Conservation (phyloP, 495 filamentous ascomycete species). For the Baudoinia panamericana region DNA sequence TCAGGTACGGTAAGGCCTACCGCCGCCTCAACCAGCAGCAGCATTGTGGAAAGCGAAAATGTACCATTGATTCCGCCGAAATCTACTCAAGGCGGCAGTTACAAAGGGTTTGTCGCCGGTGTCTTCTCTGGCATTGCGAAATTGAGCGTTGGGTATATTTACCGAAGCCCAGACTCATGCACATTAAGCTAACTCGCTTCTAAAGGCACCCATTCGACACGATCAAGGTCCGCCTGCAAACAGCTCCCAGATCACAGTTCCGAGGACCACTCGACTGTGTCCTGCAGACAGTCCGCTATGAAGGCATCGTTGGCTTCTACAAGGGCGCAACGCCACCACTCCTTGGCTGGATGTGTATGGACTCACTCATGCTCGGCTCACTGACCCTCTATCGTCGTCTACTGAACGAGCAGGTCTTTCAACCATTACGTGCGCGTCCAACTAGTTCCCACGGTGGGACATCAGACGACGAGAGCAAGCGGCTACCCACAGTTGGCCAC, state of each 20-base stretch:
- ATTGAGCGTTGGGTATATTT: constrained; percentile 50
- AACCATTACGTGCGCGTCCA: constrained; percentile 22
- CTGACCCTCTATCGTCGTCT: constrained; percentile 77
- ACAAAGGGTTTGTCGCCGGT: constrained; percentile 90
- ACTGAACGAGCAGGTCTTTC: constrained; percentile 67
- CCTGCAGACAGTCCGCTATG: constrained; percentile 62
- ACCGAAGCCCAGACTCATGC: not conserved
- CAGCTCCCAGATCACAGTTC: constrained; percentile 64
- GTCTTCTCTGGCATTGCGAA: constrained; percentile 90
- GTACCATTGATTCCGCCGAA: constrained; percentile 3
- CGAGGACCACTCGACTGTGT: constrained; percentile 78
- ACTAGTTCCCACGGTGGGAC: constrained; percentile 7
- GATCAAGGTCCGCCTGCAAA: constrained; percentile 90
- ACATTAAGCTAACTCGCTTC: not conserved
- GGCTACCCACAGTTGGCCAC: constrained; percentile 68
- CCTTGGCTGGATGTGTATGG: constrained; percentile 98
- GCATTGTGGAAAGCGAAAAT: not conserved
- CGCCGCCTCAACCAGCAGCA: not conserved
- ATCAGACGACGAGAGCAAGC: constrained; percentile 22
- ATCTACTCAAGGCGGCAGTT: constrained; percentile 32
- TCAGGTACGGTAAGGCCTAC: constrained; percentile 10
- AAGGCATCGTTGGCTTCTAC: constrained; percentile 68
- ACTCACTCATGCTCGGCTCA: constrained; percentile 85
- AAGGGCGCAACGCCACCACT: constrained; percentile 85
- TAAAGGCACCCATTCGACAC: constrained; percentile 74